Conservation (phyloP, 306 rosid species). For the Acacia melanoxylon region DNA sequence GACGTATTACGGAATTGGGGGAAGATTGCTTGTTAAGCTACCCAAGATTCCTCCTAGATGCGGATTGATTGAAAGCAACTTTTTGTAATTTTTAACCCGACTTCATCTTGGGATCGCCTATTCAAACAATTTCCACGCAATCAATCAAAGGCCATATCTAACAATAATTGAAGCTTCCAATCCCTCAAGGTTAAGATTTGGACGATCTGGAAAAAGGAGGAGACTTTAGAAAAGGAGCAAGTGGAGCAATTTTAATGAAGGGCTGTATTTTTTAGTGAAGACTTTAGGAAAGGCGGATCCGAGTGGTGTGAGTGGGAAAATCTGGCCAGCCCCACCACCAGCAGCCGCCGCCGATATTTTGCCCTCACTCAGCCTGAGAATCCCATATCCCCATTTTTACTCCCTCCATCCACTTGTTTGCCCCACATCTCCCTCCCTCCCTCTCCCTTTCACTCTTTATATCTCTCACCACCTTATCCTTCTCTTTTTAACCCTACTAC, state of each 20-base stretch:
- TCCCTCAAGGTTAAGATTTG: background rate
- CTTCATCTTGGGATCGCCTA: background rate
- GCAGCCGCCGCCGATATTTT: background rate
- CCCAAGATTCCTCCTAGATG: background rate
- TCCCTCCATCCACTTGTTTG: background rate
- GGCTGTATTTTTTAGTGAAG: background rate
- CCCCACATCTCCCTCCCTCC: background rate
- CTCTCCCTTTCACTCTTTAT: background rate
- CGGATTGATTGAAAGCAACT: too few species aligned
- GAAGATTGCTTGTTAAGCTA: background rate
- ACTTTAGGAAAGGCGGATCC: background rate
- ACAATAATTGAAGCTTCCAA: background rate
- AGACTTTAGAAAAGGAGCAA: background rate
- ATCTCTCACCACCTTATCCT: background rate
- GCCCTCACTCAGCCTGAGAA: background rate
- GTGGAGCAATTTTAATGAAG: background rate
- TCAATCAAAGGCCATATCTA: background rate
- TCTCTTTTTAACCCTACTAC: background rate
- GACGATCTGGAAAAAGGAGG: background rate
- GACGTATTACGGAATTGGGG: too few species aligned
- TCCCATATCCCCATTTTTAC: background rate
- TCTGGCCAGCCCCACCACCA: background rate
- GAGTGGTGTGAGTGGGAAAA: constrained; percentile 21
- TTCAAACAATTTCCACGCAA: too few species aligned
- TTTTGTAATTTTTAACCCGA: too few species aligned